These are phyloP conservation scores for Chalciporus sp. DNA, from an alignment of 1,284 basidiomycete genomes.

Conservation along the genomic window DNA sequence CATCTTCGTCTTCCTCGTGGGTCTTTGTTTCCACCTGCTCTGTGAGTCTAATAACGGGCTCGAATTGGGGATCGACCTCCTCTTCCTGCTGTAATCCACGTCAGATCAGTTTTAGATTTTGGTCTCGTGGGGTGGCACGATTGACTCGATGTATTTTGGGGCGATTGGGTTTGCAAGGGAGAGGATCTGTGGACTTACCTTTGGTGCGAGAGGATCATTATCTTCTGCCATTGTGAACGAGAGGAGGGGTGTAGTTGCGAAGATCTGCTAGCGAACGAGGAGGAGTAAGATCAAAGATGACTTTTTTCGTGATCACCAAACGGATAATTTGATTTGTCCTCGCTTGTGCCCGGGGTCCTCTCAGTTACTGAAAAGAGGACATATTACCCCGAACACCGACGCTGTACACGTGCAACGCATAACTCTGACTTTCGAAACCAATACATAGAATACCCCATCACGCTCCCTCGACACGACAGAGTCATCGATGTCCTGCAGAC, in stretches of 20 bases:
- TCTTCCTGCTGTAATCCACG: slow-evolving; percentile 60
- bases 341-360: slow-evolving; percentile 35
- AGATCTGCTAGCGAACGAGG: slow-evolving; percentile 33
- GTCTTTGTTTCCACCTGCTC: slow-evolving; percentile 96
- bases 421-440: background rate
- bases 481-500: slow-evolving; percentile 24
- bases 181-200: slow-evolving; percentile 46
- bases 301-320: background rate
- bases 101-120: slow-evolving; percentile 30
- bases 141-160: slow-evolving; percentile 26
- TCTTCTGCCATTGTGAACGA: slow-evolving; percentile 61
- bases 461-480: background rate
- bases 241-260: slow-evolving; percentile 12
- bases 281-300: slow-evolving; percentile 17
- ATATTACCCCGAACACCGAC: background rate
- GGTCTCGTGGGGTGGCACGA: slow-evolving; percentile 33
- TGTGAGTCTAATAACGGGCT: slow-evolving; percentile 97
- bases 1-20: slow-evolving; percentile 92
- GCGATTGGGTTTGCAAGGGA: slow-evolving; percentile 1
- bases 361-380: slow-evolving; percentile 9
- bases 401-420: too few relatives aligned
- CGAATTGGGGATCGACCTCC: slow-evolving; percentile 90
- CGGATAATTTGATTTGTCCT: slow-evolving; percentile 19
- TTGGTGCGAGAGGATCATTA: slow-evolving; percentile 66
- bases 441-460: too few relatives aligned